These are phyloP conservation scores for Melastoma candidum DNA, from an alignment of 441 rosid genomes.

Conservation along the genomic window DNA sequence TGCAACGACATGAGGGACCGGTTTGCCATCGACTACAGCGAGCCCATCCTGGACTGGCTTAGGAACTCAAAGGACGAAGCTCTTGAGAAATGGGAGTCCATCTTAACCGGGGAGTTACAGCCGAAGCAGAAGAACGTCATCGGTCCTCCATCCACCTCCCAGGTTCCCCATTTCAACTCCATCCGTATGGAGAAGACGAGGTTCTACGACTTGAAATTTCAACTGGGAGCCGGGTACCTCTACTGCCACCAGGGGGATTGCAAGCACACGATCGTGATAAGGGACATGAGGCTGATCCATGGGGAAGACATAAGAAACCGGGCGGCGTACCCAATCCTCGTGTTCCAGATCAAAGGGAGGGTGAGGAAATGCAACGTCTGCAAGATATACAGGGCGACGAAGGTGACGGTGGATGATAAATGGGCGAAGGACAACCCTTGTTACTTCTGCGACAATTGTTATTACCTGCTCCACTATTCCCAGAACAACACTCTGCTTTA, in stretches of 20 bases:
- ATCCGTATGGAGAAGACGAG: constrained; percentile 51
- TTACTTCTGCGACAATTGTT: constrained; percentile 70
- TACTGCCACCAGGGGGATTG: constrained; percentile 97
- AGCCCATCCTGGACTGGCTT: constrained; percentile 69
- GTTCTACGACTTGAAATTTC: constrained; percentile 65
- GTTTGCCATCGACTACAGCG: constrained; percentile 52
- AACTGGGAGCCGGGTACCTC: constrained; percentile 73
- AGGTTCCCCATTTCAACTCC: constrained; percentile 45
- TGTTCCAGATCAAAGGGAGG: constrained; percentile 37
- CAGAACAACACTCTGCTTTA: constrained; percentile 27
- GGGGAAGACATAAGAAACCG: constrained; percentile 58
- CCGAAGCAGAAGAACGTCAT: constrained; percentile 45
- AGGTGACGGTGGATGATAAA: constrained; percentile 50
- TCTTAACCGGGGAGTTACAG: constrained; percentile 46
- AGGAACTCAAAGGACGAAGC: constrained; percentile 61
- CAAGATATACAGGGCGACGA: constrained; percentile 47
- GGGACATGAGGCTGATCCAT: constrained; percentile 79
- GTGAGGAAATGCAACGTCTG: constrained; percentile 63
- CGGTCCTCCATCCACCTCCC: constrained; percentile 30
- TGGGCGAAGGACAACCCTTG: constrained; percentile 68
- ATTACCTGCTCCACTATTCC: constrained; percentile 47
- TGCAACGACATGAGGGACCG: constrained; percentile 71
- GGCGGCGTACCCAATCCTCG: constrained; percentile 52
- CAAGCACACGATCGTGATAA: constrained; percentile 66
- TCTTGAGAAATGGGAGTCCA: constrained; percentile 58